phyloP scores from a whole-genome alignment of 495 filamentous ascomycete genomes.

The Penicillium canescens region DNA sequence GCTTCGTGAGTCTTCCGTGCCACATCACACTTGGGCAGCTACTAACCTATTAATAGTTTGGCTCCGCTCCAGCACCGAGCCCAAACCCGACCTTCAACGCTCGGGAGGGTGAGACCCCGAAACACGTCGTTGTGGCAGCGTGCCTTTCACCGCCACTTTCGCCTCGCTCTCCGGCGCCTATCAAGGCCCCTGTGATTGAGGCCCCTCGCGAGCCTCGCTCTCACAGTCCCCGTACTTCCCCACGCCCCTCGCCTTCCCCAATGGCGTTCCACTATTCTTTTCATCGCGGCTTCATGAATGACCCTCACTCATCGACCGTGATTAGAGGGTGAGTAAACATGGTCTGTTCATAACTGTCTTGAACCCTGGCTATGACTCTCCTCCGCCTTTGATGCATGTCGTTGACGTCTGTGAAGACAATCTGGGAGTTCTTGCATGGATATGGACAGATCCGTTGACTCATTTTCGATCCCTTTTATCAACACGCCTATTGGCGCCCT shows the following conservation, averaged over 20 bases:
- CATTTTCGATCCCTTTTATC: slow-evolving; percentile 15
- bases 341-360: slow-evolving; percentile 13
- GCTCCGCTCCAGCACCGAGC: slow-evolving; percentile 29
- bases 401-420: slow-evolving; percentile 28
- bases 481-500: slow-evolving; percentile 13
- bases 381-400: slow-evolving; percentile 9
- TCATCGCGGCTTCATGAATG: slow-evolving; percentile 42
- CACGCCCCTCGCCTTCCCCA: slow-evolving; percentile 36
- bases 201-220: slow-evolving; percentile 9
- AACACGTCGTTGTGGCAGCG: slow-evolving; percentile 11
- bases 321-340: slow-evolving; percentile 43
- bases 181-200: slow-evolving; percentile 13
- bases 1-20: slow-evolving; percentile 79
- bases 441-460: slow-evolving; percentile 14
- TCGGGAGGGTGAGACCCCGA: slow-evolving; percentile 12
- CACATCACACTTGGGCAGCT: slow-evolving; percentile 4
- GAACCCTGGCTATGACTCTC: slow-evolving; percentile 10
- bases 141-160: slow-evolving; percentile 24
- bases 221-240: slow-evolving; percentile 27
- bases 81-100: slow-evolving; percentile 13
- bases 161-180: slow-evolving; percentile 26
- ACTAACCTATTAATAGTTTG: slow-evolving; percentile 43
- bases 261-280: slow-evolving; percentile 41
- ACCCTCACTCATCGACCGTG: slow-evolving; percentile 45
- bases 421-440: slow-evolving; percentile 17